Percentiles rank a stretch among this genome's conserved stretches.
phyloP scores from a whole-genome alignment of 768 basidiomycete species.

The Tylopilus sp. region DNA sequence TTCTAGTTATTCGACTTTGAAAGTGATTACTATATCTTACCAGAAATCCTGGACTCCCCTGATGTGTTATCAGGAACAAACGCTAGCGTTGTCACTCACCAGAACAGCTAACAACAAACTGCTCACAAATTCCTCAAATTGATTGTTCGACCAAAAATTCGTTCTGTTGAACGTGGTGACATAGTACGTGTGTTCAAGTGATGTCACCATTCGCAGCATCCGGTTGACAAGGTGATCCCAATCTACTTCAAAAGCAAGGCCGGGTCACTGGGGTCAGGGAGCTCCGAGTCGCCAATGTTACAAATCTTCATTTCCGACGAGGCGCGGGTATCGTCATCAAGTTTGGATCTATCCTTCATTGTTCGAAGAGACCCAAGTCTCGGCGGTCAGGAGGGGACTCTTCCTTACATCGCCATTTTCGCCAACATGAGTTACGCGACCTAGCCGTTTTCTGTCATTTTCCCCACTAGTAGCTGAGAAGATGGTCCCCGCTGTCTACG shows the following conservation, averaged over 20 bases:
- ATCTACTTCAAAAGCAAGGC: not conserved
- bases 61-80: too few relatives aligned
- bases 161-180: too few relatives aligned
- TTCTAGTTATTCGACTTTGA: too few relatives aligned
- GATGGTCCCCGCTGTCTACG: conserved; percentile 5
- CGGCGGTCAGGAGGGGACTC: not conserved
- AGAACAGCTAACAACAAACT: too few relatives aligned
- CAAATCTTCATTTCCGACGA: conserved; percentile 22
- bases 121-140: too few relatives aligned
- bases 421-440: conserved; percentile 7
- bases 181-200: too few relatives aligned
- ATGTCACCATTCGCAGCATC: conserved; percentile 9
- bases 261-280: not conserved
- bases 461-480: not conserved
- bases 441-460: conserved; percentile 7
- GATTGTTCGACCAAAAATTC: too few relatives aligned
- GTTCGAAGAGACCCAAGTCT: not conserved
- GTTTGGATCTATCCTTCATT: not conserved
- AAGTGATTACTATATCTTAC: too few relatives aligned
- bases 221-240: not conserved
- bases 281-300: not conserved
- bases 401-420: conserved; percentile 10
- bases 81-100: too few relatives aligned
- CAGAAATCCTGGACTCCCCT: too few relatives aligned
- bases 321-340: not conserved